Base-by-base conservation (phyloP, 2,329 filamentous ascomycete genomes). In the Paraphoma chrysanthemicola region DNA sequence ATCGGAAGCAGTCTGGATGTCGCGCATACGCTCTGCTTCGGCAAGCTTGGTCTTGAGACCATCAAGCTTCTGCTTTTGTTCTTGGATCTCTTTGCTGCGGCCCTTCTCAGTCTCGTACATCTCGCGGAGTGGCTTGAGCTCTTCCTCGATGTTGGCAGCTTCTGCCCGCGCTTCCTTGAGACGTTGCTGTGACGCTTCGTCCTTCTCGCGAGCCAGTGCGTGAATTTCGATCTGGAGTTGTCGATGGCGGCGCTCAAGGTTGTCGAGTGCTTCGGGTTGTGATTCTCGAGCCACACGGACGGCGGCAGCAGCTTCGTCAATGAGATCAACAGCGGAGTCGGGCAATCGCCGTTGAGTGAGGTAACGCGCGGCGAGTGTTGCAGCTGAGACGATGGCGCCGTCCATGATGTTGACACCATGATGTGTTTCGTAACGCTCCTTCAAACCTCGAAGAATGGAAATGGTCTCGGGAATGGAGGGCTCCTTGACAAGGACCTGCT, bases 161-260 rank as follows among this genome's bases (percentile, higher is more conserved):
- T 98, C 95, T 68, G 92, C 90, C 72, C 90, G 92, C 52, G 95
- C 95, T 67, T 90, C 87, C 51, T 86, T 85, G 43, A 99, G 86
- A 66, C 95, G 92, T 48, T 88, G 80, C 77, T 93, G 91, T 18
- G 95, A 97, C 4, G 93, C 92, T 3, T 97, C 92, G 67, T 99
- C 95, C 77, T 96, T 94, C 76, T 99, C 95, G 71, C 94, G 91
- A 64, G 92, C 89, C 47, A 99, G 82, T 36, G 95, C 95, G 72
- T 97, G 94, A 55, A 99, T 99, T 78, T 99, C 95, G 67, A 99
- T 99, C 78, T 96, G 90, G 51, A 98, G 85, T 78, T 99, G 95
- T 57, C 93, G 90, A 60, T 93, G 84, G 71, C 89, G 92, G 65
- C 95, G 89, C 79, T 99, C 95, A 51, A 99, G 85, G 50, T 92